Conservation (phyloP, 2,329 filamentous ascomycete species). For the Fusarium sp. region DNA sequence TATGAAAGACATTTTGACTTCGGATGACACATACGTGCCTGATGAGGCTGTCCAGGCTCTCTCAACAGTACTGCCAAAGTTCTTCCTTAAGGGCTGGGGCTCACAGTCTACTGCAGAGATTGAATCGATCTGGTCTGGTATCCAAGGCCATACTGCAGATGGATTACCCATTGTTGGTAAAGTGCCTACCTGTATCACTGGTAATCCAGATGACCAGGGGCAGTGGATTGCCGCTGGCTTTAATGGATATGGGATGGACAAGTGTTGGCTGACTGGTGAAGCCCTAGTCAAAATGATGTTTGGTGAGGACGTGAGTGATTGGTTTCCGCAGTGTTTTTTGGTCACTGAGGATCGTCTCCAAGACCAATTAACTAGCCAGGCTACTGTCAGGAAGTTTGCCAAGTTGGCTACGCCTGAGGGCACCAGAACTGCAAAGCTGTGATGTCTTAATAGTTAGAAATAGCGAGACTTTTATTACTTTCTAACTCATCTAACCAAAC, state of each 20-base stretch:
- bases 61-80: conserved; percentile 54
- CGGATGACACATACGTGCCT: conserved; percentile 59
- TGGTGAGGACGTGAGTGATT: conserved; percentile 41
- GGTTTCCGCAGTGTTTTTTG: conserved; percentile 34
- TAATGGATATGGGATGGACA: conserved; percentile 64
- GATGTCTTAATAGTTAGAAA: accelerated
- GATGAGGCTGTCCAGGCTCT: conserved; percentile 51
- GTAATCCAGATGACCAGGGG: conserved; percentile 19
- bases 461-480: too few relatives aligned
- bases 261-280: conserved; percentile 63
- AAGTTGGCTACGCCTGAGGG: neutral
- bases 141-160: conserved; percentile 61
- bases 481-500: neutral
- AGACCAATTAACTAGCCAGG: conserved; percentile 2
- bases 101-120: neutral
- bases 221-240: conserved; percentile 65
- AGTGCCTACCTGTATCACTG: conserved; percentile 51
- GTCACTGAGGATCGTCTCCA: conserved; percentile 21
- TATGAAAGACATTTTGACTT: conserved; percentile 56
- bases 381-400: neutral
- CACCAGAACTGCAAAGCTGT: neutral
- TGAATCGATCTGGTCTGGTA: conserved; percentile 59
- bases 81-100: conserved; percentile 54
- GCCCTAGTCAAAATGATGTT: conserved; percentile 52
- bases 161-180: conserved; percentile 61